phyloP scores from a whole-genome alignment of 495 filamentous ascomycete species.

The Xylaria acuta region DNA sequence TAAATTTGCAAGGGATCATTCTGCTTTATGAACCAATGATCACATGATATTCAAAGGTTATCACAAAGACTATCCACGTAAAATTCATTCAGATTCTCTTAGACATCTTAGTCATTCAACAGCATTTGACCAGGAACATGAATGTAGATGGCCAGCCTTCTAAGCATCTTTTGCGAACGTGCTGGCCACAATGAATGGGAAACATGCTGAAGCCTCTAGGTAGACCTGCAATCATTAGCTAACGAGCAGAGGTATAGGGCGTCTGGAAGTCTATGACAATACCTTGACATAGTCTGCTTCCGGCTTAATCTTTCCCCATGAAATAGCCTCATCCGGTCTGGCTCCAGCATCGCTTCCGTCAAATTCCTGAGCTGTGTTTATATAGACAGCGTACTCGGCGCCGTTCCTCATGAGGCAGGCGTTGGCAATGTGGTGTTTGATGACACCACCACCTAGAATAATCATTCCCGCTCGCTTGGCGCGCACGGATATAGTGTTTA shows the following conservation, averaged over 20 bases:
- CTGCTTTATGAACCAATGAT: not conserved
- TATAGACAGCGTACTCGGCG: slow-evolving; percentile 93
- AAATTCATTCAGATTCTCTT: not conserved
- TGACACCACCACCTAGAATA: slow-evolving; percentile 87
- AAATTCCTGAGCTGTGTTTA: slow-evolving; percentile 96
- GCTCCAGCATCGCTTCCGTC: slow-evolving; percentile 97
- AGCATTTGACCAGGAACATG: not conserved
- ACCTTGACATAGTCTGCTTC: slow-evolving; percentile 88
- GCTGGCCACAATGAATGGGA: slow-evolving; percentile 92
- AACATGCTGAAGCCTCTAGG: slow-evolving; percentile 88
- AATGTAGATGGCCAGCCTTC: not conserved
- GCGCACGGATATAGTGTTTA: slow-evolving; percentile 86
- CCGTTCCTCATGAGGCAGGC: slow-evolving; percentile 97
- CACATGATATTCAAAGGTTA: not conserved
- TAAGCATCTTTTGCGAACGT: slow-evolving; percentile 75
- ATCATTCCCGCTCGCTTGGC: slow-evolving; percentile 90
- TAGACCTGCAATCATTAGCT: slow-evolving; percentile 67
- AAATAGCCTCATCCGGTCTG: slow-evolving; percentile 93
- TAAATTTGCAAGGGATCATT: not conserved
- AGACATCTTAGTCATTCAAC: not conserved
- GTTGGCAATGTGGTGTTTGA: slow-evolving; percentile 98
- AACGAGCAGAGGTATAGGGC: not conserved
- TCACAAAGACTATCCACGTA: not conserved
- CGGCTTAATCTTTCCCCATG: slow-evolving; percentile 96
- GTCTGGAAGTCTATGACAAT: slow-evolving; percentile 20